A percentile compares a stretch with the other conserved stretches of the same genome.
These are phyloP conservation scores for Globisporangium radiosum DNA, from an alignment of 352 stramenopile genomes.

Conservation along the genomic window DNA sequence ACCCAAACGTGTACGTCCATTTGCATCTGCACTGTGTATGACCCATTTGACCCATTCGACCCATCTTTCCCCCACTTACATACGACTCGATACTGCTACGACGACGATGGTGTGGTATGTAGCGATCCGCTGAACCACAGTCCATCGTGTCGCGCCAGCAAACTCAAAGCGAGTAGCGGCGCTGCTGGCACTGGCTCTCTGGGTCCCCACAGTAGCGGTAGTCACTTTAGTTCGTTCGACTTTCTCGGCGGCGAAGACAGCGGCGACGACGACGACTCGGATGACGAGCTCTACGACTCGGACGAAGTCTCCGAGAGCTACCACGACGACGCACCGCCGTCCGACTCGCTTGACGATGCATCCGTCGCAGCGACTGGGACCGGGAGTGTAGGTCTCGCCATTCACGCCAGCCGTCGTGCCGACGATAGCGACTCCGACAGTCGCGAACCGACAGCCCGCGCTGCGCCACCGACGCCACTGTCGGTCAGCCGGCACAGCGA, in stretches of 20 bases:
- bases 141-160: conserved; percentile 48
- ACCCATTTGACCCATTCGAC: background rate
- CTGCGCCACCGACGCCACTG: conserved; percentile 12
- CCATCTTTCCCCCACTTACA: background rate
- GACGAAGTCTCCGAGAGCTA: conserved; percentile 55
- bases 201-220: background rate
- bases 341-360: background rate
- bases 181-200: background rate
- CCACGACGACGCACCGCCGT: background rate
- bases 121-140: conserved; percentile 77
- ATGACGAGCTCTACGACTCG: conserved; percentile 69
- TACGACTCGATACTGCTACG: too few species aligned
- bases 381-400: too few species aligned
- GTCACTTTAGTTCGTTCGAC: conserved; percentile 61
- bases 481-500: background rate
- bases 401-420: too few species aligned
- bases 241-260: conserved; percentile 82
- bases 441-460: background rate
- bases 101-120: background rate
- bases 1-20: conserved; percentile 29
- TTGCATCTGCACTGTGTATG: background rate
- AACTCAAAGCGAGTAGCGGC: conserved; percentile 17
- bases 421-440: background rate
- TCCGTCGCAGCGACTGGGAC: conserved; percentile 5
- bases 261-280: conserved; percentile 72